Base-by-base conservation (phyloP, 169 alveolate species). In the Ichthyophthirius multifiliis region DNA sequence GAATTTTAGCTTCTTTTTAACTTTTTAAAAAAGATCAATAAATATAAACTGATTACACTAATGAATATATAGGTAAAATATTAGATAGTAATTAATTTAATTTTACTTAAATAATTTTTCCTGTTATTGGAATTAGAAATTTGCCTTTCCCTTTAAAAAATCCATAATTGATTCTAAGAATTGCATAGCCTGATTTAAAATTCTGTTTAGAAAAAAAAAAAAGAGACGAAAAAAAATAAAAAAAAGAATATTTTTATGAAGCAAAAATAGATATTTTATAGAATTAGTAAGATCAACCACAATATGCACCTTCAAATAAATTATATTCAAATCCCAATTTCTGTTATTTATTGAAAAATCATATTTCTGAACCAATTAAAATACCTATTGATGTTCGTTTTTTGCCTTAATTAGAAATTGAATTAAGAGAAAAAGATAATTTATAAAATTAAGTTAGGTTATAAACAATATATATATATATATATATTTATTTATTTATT, bases 1-100 rank as follows among this genome's bases (percentile, higher is more conserved):
- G 86, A 71, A 81, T 81, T 27, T 81, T 81, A 31, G 86, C 86
- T 5, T 81, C 86, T 27, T 81, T 81, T 81, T 37, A 73, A 37
- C 55, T 81, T 32, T 48, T 71, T 12, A 48, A 47, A 13, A 81
- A 55, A 5, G 75, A 81, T 55, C 15, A 44, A 34, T 73, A 35
- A 71, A 30, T 23, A 3, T 10, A 16, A 39, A 41, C 31, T 20
- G 62, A 62, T 18, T 10, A 31, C 30, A 35, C 10, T 3, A 64
- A 32, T 32, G 46, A 32, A 1, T 27, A 18, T 16, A 62, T 5
- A 23, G 48, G 45, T 75, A 32, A 46, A 34, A 48, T 81, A 15
- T 10, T 81, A 27, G n/a, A 62, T 15, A 16, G 73, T 23, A 27
- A 47, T 37, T 43, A 74, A 18, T 81, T 81, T 43, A 23, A 30